These are phyloP conservation scores for Starmerella apicola DNA, from an alignment of 805 yeast genomes.

Conservation along the genomic window DNA sequence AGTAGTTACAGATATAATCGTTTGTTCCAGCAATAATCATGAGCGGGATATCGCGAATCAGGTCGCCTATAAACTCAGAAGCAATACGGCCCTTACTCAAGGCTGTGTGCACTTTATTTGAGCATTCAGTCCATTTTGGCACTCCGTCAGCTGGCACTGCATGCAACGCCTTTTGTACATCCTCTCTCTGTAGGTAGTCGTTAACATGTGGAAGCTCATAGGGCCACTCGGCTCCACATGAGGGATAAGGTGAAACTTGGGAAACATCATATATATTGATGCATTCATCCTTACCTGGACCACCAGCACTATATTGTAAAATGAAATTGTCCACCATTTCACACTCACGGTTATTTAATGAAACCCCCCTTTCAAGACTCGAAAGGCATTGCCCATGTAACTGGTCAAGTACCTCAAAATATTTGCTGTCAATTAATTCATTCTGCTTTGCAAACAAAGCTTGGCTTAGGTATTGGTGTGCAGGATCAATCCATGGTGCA, in stretches of 20 bases:
- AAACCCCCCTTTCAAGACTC: conserved; percentile 12
- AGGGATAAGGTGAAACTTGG: conserved; percentile 58
- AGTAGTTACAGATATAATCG: conserved; percentile 77
- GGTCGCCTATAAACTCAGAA: conserved; percentile 49
- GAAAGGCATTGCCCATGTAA: conserved; percentile 22
- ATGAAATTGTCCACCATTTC: conserved; percentile 28
- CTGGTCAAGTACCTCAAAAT: conserved; percentile 21
- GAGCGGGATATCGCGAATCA: conserved; percentile 48
- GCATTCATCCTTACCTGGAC: conserved; percentile 34
- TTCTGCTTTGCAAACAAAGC: conserved; percentile 55
- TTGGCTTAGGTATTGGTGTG: conserved; percentile 68
- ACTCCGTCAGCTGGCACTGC: conserved; percentile 22
- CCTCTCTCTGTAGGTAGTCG: conserved; percentile 36
- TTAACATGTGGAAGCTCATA: conserved; percentile 39
- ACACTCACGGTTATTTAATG: conserved; percentile 26
- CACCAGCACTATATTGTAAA: background rate
- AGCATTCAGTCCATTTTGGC: conserved; percentile 66
- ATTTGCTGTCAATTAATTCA: conserved; percentile 36
- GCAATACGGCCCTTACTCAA: conserved; percentile 49
- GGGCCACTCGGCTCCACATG: conserved; percentile 94
- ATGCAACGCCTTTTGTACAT: conserved; percentile 43
- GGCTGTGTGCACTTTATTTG: conserved; percentile 39
- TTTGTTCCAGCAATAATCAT: conserved; percentile 75
- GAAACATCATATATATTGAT: conserved; percentile 74
- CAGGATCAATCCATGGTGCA: conserved; percentile 91